Base-by-base conservation (phyloP, 2,329 filamentous ascomycete species). In the Pezicula radicicola region DNA sequence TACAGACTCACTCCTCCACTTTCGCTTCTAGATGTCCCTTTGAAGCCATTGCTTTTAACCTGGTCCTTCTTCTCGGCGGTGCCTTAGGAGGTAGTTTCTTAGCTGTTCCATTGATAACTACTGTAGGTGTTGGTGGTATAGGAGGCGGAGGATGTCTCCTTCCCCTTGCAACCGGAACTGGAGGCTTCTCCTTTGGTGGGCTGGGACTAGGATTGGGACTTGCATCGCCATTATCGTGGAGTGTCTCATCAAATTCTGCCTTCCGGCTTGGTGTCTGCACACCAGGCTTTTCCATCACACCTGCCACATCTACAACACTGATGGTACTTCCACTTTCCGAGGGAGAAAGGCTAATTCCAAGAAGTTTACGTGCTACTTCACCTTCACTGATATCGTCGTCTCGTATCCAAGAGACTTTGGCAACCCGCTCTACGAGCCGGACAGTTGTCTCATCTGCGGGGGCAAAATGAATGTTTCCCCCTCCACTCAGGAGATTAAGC, bases 391-490 rank as follows among this genome's bases (percentile, higher is more conserved):
- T 68, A n/a, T 69, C 61, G 1, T 70, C 64, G 2, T 72, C 71
- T 36, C 72, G 72, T 27, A 93, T 75, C 81, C 91, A 91, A 33
- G 80, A 76, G 3, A 92, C 89, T 54, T 82, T 83, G 48, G 80
- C 76, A 30, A 91, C 89, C n/a, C 89, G 82, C 47, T 87, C 80
- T 3, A 92, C 87, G 6, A 95, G 79, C 6, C 90, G 83, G 36
- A 89, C 66, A 1, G 90, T 93, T 1, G 89, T 95, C 60, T 89
- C 86, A 56, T 94, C 89, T 2, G 87, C 84, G 1, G 89, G 88
- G 12, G 87, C 87, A 68, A 94, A 94, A 66, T 95, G 89, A 3
- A 77, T 79, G 53, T 83, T 88, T 16, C 81, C 81, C 1, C 79
- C 78, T 3, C 84, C 83, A 8, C 80, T 78, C 3, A 97, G 78